Evolutionary conservation across 2,329 filamentous ascomycete genomes (phyloP).

Genomic region (Nigrograna mackinnonii): DNA sequence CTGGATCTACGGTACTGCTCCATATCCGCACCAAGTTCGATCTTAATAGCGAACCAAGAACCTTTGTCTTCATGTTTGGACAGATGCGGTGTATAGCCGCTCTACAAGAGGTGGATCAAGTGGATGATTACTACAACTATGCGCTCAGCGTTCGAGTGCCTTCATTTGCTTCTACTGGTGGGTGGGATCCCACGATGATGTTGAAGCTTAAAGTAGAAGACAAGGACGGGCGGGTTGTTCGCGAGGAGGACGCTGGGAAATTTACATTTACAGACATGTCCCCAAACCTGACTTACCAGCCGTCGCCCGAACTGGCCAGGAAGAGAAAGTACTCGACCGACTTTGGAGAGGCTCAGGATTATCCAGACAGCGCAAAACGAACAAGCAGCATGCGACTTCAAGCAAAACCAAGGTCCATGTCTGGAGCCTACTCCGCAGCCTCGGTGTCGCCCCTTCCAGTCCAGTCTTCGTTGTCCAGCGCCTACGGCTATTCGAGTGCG

Average conservation of each 20-base stretch:
- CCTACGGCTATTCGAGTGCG: constrained; percentile 40
- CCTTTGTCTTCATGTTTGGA: constrained; percentile 75
- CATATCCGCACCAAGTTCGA: constrained; percentile 78
- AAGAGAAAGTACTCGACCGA: constrained; percentile 39
- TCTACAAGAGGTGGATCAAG: constrained; percentile 62
- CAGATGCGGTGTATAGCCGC: constrained; percentile 71
- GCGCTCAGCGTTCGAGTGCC: constrained; percentile 74
- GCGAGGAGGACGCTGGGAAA: constrained; percentile 59
- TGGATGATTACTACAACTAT: constrained; percentile 69
- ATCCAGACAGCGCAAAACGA: constrained; percentile 39
- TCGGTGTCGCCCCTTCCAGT: constrained; percentile 42
- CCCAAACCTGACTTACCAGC: constrained; percentile 32
- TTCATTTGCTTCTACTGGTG: constrained; percentile 61
- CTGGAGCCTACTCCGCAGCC: constrained; percentile 33
- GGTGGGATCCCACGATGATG: constrained; percentile 59
- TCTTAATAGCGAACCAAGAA: constrained; percentile 60
- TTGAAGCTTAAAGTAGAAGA: constrained; percentile 64
- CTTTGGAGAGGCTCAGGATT: constrained; percentile 29
- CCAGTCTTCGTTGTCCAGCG: constrained; percentile 37
- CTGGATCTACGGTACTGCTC: constrained; percentile 72
- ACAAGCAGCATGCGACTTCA: constrained; percentile 40
- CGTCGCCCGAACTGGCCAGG: constrained; percentile 27
- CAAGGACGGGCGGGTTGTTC: constrained; percentile 54
- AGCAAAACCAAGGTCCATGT: constrained; percentile 33
- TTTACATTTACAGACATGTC: constrained; percentile 63